These are phyloP conservation scores for Chamaenerion angustifolium DNA, from an alignment of 345 rosid genomes.

Conservation along the genomic window DNA sequence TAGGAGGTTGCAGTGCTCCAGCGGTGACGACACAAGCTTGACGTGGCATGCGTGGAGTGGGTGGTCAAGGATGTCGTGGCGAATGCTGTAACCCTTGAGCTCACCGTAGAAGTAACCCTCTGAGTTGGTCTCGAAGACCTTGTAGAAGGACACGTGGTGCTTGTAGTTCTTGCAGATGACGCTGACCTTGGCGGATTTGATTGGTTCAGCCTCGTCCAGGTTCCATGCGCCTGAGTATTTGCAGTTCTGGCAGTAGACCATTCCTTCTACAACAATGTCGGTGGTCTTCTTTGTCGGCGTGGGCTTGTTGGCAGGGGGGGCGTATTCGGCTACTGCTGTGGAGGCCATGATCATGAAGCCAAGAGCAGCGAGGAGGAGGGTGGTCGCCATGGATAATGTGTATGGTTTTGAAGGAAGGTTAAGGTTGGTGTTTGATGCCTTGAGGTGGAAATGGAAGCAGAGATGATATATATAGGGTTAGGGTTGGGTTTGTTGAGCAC, in stretches of 20 bases:
- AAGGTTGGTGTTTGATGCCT: too few species aligned
- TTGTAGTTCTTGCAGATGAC: constrained; percentile 53
- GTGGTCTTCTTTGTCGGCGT: constrained; percentile 19
- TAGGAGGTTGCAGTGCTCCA: constrained; percentile 44
- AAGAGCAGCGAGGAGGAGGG: background rate
- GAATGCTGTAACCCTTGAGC: constrained; percentile 43
- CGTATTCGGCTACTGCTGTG: too few species aligned
- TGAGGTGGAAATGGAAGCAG: too few species aligned
- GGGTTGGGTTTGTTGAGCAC: too few species aligned
- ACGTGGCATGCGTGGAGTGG: constrained; percentile 72
- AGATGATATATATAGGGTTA: too few species aligned
- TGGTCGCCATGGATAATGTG: too few species aligned
- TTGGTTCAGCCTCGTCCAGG: constrained; percentile 46
- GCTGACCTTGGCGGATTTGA: constrained; percentile 55
- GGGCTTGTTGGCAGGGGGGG: too few species aligned
- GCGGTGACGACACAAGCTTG: constrained; percentile 62
- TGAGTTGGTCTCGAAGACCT: constrained; percentile 37
- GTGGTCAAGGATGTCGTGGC: constrained; percentile 41
- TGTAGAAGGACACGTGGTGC: constrained; percentile 46
- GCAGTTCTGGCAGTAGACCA: constrained; percentile 79
- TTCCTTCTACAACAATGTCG: constrained; percentile 62
- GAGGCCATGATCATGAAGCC: background rate
- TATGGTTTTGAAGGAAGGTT: too few species aligned
- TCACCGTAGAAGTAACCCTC: constrained; percentile 64
- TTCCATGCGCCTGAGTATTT: constrained; percentile 57